phyloP scores from a whole-genome alignment of 352 stramenopile species.

The Halophytophthora batemanensis region DNA sequence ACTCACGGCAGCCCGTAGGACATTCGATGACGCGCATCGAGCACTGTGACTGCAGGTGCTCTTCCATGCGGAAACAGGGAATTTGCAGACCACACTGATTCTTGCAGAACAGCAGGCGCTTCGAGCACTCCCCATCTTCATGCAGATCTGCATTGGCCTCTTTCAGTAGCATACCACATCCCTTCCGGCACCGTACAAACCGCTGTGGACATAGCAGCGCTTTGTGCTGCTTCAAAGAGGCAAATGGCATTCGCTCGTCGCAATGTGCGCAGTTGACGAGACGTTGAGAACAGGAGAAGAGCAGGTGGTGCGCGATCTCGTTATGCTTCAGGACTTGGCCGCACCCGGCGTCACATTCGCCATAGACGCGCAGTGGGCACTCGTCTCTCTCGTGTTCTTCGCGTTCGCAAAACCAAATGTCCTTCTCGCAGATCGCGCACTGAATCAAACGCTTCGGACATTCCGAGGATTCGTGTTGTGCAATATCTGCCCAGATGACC shows the following conservation, averaged over 20 bases:
- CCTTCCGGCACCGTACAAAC: constrained; percentile 49
- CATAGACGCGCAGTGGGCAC: constrained; percentile 52
- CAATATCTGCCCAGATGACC: constrained; percentile 23
- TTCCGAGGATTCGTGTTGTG: constrained; percentile 31
- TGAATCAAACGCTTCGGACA: constrained; percentile 69
- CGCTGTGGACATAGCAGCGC: constrained; percentile 44
- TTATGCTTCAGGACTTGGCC: constrained; percentile 42
- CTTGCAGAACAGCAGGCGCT: constrained; percentile 43
- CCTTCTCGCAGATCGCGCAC: constrained; percentile 42
- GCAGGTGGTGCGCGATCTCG: constrained; percentile 53
- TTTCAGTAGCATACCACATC: constrained; percentile 40
- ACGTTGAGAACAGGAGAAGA: constrained; percentile 48
- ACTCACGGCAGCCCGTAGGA: constrained; percentile 50
- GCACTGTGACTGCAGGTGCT: constrained; percentile 48
- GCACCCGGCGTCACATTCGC: constrained; percentile 44
- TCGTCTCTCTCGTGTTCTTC: constrained; percentile 37
- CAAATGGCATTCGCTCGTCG: constrained; percentile 29
- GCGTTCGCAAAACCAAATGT: constrained; percentile 45
- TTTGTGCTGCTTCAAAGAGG: constrained; percentile 40
- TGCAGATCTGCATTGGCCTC: constrained; percentile 41
- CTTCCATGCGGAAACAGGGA: constrained; percentile 23
- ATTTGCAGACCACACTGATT: constrained; percentile 55
- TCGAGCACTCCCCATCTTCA: constrained; percentile 43
- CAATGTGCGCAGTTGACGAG: constrained; percentile 51
- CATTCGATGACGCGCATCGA: constrained; percentile 59